Evolutionary conservation across 768 basidiomycete species (phyloP).

Genomic region (Leccinellum albellum): DNA sequence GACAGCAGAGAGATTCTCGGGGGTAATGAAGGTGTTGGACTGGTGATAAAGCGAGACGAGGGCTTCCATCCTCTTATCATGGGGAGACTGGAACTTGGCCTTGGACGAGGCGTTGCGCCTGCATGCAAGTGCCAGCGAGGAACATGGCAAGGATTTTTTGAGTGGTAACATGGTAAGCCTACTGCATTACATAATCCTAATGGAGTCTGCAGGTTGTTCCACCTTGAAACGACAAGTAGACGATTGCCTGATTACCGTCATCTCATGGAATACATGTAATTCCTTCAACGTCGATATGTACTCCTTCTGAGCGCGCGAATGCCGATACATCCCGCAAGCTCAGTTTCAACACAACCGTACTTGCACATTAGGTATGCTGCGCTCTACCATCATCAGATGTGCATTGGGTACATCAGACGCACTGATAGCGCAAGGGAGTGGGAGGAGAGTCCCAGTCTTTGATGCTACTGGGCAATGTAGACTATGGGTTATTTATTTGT

Average conservation of each 20-base stretch:
- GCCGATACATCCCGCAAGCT: neutral
- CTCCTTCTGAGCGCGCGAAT: neutral
- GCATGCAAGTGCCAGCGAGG: constrained; percentile 3
- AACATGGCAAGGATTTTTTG: constrained; percentile 3
- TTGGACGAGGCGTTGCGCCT: constrained; percentile 23
- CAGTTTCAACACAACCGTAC: neutral
- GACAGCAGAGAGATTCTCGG: constrained; percentile 57
- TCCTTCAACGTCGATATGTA: neutral
- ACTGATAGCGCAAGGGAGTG: neutral
- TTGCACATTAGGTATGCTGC: neutral
- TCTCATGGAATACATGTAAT: neutral
- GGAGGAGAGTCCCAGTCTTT: neutral
- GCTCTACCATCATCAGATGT: neutral
- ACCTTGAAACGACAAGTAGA: neutral
- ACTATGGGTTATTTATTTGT: neutral
- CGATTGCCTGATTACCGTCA: neutral
- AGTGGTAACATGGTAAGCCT: constrained; percentile 14
- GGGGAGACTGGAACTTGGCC: constrained; percentile 12
- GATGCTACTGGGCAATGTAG: neutral
- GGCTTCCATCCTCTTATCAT: constrained; percentile 52
- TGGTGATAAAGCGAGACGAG: constrained; percentile 79
- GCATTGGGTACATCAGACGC: neutral
- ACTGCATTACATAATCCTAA: constrained; percentile 18
- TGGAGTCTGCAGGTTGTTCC: neutral
- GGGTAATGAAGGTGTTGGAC: constrained; percentile 64